Percentiles rank a stretch among this genome's conserved stretches.
Evolutionary conservation across 2,329 filamentous ascomycete genomes (phyloP).

Genomic region (Pestalotiopsis sp.): DNA sequence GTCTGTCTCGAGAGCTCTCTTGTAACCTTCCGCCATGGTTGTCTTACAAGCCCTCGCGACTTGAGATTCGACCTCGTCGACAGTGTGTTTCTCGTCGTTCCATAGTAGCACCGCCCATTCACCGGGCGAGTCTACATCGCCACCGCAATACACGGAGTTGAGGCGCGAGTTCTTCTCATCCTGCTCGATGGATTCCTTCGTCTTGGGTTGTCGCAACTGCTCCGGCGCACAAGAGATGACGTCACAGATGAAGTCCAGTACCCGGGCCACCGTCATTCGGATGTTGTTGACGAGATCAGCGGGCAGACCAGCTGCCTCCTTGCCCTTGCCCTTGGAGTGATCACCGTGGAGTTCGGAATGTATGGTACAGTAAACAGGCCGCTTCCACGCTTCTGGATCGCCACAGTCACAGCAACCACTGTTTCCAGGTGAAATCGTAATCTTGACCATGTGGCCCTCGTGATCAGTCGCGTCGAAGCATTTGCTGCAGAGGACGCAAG

Average conservation of each 20-base stretch:
- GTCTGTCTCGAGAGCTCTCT: conserved; percentile 86
- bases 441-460: conserved; percentile 87
- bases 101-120: conserved; percentile 88
- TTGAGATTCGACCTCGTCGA: conserved; percentile 87
- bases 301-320: conserved; percentile 63
- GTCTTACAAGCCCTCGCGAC: conserved; percentile 86
- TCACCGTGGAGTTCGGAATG: conserved; percentile 69
- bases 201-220: conserved; percentile 85
- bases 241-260: conserved; percentile 94
- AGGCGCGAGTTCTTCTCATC: conserved; percentile 84
- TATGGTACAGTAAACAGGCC: conserved; percentile 88
- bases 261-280: conserved; percentile 80
- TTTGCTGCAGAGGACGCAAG: conserved; percentile 89
- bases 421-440: conserved; percentile 86
- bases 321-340: conserved; percentile 62
- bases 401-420: conserved; percentile 98
- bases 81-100: conserved; percentile 99
- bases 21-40: conserved; percentile 66
- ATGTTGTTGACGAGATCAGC: conserved; percentile 77
- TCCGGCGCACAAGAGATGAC: conserved; percentile 98
- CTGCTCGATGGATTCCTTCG: conserved; percentile 74
- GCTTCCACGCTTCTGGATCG: conserved; percentile 90
- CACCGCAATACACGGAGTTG: conserved; percentile 73
- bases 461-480: conserved; percentile 98
- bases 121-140: conserved; percentile 65